A percentile compares a stretch with the other conserved stretches of the same genome.
phyloP scores from a whole-genome alignment of 2,329 filamentous ascomycete genomes.

The Exophiala sp. region DNA sequence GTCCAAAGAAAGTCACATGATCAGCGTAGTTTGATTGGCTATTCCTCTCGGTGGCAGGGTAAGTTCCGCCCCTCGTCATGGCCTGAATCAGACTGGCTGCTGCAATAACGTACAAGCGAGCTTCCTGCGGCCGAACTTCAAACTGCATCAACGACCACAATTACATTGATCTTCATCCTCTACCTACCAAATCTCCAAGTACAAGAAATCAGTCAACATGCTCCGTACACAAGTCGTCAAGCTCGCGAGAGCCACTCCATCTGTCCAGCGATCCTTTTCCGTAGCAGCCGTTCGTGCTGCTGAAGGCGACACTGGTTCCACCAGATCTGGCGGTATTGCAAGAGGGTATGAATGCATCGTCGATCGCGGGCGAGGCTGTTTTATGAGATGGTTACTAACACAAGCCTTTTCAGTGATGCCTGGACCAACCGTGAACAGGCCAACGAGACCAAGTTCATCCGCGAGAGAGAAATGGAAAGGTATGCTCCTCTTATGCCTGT shows the following conservation, averaged over 20 bases:
- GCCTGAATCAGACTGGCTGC: not conserved
- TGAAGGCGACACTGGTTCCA: constrained; percentile 65
- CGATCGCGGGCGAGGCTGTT: no score
- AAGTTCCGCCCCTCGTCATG: not conserved
- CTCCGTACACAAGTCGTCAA: constrained; percentile 62
- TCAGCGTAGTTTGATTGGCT: not conserved
- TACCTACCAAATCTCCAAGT: constrained; percentile 13
- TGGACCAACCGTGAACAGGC: constrained; percentile 92
- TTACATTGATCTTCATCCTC: not conserved
- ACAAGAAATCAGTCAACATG: constrained; percentile 51
- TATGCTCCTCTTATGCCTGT: constrained; percentile 27
- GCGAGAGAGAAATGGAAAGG: constrained; percentile 87
- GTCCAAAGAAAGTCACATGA: not conserved
- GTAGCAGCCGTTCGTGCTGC: constrained; percentile 61
- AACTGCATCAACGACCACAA: constrained; percentile 2
- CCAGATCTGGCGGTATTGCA: constrained; percentile 36
- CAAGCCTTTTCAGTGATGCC: constrained; percentile 62
- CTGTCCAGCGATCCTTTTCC: constrained; percentile 57
- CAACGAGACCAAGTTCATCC: constrained; percentile 78
- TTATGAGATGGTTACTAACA: not conserved
- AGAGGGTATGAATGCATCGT: constrained; percentile 35
- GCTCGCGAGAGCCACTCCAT: constrained; percentile 52
- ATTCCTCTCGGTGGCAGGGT: not conserved
- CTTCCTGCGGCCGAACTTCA: constrained; percentile 16
- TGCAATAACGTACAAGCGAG: constrained; percentile 8